These are phyloP conservation scores for Magnolia kwangsiensis DNA, from an alignment of 164 flowering plant genomes.

Conservation along the genomic window DNA sequence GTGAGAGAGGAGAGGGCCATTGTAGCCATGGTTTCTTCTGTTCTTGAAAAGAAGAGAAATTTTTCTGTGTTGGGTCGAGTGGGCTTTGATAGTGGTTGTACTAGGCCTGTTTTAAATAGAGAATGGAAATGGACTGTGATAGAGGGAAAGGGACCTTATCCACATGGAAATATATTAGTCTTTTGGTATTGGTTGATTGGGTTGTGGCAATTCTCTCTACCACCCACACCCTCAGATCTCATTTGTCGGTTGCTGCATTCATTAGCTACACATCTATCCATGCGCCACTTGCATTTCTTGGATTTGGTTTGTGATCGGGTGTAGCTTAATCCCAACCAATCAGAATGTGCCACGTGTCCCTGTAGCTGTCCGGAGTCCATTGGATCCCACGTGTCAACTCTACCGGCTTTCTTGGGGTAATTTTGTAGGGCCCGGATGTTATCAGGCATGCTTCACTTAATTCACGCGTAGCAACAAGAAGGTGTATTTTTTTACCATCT, in stretches of 20 bases:
- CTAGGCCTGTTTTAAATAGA: neutral
- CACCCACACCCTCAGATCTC: neutral
- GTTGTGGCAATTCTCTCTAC: no score
- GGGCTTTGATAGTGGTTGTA: neutral
- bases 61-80: neutral
- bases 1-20: slow-evolving; percentile 20
- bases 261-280: neutral
- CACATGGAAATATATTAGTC: neutral
- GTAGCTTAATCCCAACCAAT: neutral
- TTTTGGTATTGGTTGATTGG: neutral
- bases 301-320: neutral
- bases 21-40: slow-evolving; percentile 8
- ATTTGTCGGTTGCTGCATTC: neutral
- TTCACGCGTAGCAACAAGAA: no score
- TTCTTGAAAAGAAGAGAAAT: neutral
- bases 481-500: no score
- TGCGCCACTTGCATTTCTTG: neutral
- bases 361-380: no score
- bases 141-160: neutral
- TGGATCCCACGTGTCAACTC: no score
- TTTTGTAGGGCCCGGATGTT: no score
- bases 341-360: neutral
- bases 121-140: neutral
- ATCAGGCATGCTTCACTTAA: no score
- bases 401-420: no score